phyloP scores from a whole-genome alignment of 108 stramenopile species.

The Nannochloropsis salina region DNA sequence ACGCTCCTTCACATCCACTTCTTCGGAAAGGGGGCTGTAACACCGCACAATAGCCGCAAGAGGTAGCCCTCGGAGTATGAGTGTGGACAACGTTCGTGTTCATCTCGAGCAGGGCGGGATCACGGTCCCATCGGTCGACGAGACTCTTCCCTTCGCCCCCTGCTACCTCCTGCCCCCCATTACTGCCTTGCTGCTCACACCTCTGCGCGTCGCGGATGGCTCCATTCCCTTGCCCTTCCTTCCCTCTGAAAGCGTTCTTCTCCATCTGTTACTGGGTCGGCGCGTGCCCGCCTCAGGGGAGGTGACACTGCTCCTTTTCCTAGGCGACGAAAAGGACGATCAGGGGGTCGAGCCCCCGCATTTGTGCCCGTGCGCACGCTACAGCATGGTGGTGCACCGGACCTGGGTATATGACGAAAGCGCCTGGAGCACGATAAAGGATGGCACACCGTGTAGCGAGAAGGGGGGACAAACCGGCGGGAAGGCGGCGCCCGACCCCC shows the following conservation, averaged over 20 bases:
- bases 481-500: too few relatives aligned
- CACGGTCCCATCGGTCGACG: background rate
- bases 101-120: background rate
- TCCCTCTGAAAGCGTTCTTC: background rate
- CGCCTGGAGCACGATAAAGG: too few relatives aligned
- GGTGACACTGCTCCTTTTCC: background rate
- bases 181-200: constrained; percentile 1
- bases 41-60: too few relatives aligned
- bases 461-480: too few relatives aligned
- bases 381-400: constrained; percentile 16
- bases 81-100: background rate
- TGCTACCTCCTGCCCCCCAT: background rate
- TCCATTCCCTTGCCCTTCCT: background rate
- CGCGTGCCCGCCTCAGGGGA: constrained; percentile 9
- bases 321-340: background rate
- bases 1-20: background rate
- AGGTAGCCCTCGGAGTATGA: background rate
- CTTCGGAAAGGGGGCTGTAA: too few relatives aligned
- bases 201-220: background rate
- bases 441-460: too few relatives aligned
- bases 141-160: background rate
- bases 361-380: background rate
- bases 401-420: background rate
- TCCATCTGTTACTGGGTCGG: background rate
- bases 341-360: background rate